Evolutionary conservation across 352 stramenopile genomes (phyloP), one percentile per base, ranked within the genome.

Genomic region (Phytophthora citrophthora): DNA sequence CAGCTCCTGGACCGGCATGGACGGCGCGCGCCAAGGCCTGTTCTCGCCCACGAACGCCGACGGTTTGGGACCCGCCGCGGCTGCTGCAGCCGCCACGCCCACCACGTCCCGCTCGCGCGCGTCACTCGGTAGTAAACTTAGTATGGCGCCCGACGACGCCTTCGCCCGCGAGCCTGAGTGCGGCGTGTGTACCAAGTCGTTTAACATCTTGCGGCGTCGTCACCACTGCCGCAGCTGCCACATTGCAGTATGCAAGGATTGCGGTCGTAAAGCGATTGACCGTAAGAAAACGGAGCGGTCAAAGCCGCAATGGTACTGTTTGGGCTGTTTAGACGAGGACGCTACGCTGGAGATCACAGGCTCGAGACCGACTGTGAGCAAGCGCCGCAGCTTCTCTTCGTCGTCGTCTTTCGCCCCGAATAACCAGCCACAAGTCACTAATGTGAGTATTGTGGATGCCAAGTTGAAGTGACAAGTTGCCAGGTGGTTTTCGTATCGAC

Each of bases 161-260:
- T 95, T 95, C 63, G 83, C 72, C 3, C 83, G 87, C 54, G 87
- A 95, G 65, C 75, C 84, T 27, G 67, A 81, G 49, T 95, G 88
- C 64, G 80, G 82, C 55, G 79, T 88, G 39, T 95, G 88, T 74
- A 46, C 69, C 49, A 89, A 90, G 62, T 83, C 78, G 36, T 95
- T 95, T 68, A 92, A 91, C 54, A 76, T 95, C 27, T 58, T 94
- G 52, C 83, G 86, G 1, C 86, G 88, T 8, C 88, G 88, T 51
- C 88, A 95, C 69, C 88, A 94, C 72, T 95, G 88, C 61, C 88
- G 88, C 54, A 79, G 75, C 32, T 95, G 88, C 65, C 84, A 93
- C 72, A 81, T 94, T 57, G 85, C 87, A 4, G 72, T 95, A 3
- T 95, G 87, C 57, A 95, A 94, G 62, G 85, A 94, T 46, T 95